These are phyloP conservation scores for Leccinum fibrillosum DNA, from an alignment of 768 basidiomycete genomes.

Conservation along the genomic window DNA sequence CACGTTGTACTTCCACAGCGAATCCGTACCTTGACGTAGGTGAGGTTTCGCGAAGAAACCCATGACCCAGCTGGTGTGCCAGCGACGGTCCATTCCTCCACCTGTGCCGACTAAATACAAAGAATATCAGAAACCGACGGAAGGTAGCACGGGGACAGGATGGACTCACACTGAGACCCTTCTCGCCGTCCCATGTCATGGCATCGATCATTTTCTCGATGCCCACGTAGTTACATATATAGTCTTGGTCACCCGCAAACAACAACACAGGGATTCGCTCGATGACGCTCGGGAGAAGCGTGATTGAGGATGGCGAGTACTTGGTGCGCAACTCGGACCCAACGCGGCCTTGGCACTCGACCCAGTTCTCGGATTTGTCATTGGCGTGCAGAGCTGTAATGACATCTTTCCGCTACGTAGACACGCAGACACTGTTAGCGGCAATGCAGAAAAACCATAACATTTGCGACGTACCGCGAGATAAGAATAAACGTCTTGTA, in stretches of 20 bases:
- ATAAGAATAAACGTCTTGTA: constrained; percentile 70
- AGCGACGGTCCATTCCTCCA: constrained; percentile 73
- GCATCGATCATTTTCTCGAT: constrained; percentile 80
- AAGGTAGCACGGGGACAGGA: neutral
- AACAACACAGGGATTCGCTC: constrained; percentile 81
- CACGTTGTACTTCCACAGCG: neutral
- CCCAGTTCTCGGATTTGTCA: constrained; percentile 76
- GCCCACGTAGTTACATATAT: constrained; percentile 96
- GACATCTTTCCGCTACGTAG: constrained; percentile 71
- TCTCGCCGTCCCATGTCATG: constrained; percentile 83
- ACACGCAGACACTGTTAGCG: neutral
- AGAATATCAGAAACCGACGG: neutral
- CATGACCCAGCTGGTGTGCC: constrained; percentile 83
- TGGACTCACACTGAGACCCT: constrained; percentile 73
- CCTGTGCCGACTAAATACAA: constrained; percentile 53
- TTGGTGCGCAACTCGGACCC: constrained; percentile 55
- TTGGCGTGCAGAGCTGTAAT: constrained; percentile 78
- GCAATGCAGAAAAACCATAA: neutral
- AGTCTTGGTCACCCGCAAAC: constrained; percentile 93
- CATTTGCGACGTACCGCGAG: constrained; percentile 59
- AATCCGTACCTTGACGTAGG: constrained; percentile 76
- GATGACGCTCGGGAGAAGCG: constrained; percentile 73
- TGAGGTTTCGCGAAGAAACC: constrained; percentile 85
- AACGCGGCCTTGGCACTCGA: constrained; percentile 76
- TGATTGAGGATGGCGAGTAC: constrained; percentile 65